Percentiles rank a stretch among this genome's conserved stretches.
Conservation (phyloP, 192 early-diverging fungal genomes). For the Linnemannia elongata region DNA sequence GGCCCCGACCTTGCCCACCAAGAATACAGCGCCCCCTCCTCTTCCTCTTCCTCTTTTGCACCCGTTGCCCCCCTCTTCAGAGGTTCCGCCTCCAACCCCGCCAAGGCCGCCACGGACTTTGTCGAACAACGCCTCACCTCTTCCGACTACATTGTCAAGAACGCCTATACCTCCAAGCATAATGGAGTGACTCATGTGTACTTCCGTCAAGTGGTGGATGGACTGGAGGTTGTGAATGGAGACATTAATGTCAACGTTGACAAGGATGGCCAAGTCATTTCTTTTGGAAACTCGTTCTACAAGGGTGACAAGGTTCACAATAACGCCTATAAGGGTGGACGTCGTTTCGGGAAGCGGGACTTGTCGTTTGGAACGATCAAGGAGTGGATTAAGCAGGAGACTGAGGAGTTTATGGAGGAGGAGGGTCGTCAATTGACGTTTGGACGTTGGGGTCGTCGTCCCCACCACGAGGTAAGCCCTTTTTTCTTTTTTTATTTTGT, state of each 20-base stretch:
- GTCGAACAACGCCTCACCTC: conserved; percentile 55
- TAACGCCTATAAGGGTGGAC: not conserved
- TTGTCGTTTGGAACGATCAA: conserved; percentile 61
- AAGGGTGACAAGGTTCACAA: conserved; percentile 2
- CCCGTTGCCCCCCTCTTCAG: conserved; percentile 14
- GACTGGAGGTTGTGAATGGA: conserved; percentile 82
- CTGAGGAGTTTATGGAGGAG: conserved; percentile 26
- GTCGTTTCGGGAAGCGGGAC: conserved; percentile 3
- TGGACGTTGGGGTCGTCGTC: conserved; percentile 30
- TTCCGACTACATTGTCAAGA: conserved; percentile 70
- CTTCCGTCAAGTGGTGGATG: conserved; percentile 78
- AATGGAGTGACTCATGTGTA: conserved; percentile 91
- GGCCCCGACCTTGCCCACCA: conserved; percentile 56
- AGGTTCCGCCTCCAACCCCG: conserved; percentile 36
- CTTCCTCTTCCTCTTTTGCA: not conserved
- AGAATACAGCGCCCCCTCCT: conserved; percentile 23
- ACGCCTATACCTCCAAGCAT: conserved; percentile 76
- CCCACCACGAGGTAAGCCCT: conserved; percentile 9
- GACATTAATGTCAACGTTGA: conserved; percentile 90
- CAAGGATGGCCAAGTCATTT: conserved; percentile 72
- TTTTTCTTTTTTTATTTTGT: not conserved
- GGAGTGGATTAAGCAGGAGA: conserved; percentile 58
- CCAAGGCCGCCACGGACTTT: conserved; percentile 64
- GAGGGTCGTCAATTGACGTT: conserved; percentile 44
- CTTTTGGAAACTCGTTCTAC: conserved; percentile 81